Percentiles rank a stretch among this genome's conserved stretches.
phyloP scores from a whole-genome alignment of 1,284 basidiomycete species.

The Ustilago hordei region DNA sequence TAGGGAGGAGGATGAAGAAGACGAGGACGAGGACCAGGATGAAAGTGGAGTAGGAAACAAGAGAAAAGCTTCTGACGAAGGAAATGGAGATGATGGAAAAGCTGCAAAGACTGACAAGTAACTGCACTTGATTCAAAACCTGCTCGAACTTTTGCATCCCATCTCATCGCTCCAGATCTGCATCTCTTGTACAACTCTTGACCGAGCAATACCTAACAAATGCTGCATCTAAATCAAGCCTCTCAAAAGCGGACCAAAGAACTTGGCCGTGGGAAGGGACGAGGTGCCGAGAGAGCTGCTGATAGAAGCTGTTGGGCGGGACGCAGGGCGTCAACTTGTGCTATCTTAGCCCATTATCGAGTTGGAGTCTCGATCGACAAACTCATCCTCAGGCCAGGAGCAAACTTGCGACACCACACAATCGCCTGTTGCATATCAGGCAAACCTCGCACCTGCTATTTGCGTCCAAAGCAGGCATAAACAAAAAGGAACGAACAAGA shows the following conservation, averaged over 20 bases:
- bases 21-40: constrained; percentile 33
- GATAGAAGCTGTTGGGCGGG: too few species aligned
- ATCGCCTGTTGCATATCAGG: neutral
- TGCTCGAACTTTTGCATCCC: neutral
- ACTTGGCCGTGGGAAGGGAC: too few species aligned
- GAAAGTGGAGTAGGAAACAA: constrained; percentile 28
- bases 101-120: constrained; percentile 46
- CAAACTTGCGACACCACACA: neutral
- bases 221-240: neutral
- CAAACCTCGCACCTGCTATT: neutral
- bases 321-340: too few species aligned
- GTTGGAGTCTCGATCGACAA: too few species aligned
- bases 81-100: constrained; percentile 44
- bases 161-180: neutral
- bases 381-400: too few species aligned
- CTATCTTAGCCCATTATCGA: too few species aligned
- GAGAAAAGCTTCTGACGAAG: constrained; percentile 49
- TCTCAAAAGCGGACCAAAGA: too few species aligned
- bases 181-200: neutral
- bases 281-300: too few species aligned
- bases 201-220: neutral
- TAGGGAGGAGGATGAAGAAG: constrained; percentile 34
- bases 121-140: neutral
- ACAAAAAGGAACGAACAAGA: neutral
- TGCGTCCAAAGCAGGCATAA: neutral